Evolutionary conservation across 352 stramenopile species (phyloP), one percentile per base, ranked within the genome.

Genomic region (Phytopythium litorale): DNA sequence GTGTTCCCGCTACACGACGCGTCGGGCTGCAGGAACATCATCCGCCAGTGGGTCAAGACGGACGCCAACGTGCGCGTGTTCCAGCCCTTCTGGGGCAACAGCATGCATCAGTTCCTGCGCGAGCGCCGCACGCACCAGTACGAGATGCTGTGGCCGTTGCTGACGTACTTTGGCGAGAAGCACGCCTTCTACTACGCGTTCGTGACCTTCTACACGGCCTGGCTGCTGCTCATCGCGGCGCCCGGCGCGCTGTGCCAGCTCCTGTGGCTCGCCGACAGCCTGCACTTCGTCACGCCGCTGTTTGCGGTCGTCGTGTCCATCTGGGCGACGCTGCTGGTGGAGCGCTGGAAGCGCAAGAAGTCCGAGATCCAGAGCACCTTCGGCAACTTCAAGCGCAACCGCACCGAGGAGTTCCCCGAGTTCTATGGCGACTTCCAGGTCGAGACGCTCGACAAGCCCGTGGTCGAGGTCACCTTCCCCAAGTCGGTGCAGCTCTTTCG

Each of bases 261-360:
- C 25, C 64, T 87, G 0, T 80, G 67, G 71, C 68, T 79, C 1
- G 50, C 70, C 0, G 64, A 68, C 18, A 53, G 63, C 23, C 48
- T 73, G 1, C 65, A 46, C 28, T 88, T 73, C 55, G 58, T 81
- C 4, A 65, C 78, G 18, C 79, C 74, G 35, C 56, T 89, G 4
- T 88, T 90, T 43, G 78, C 78, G 0, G 70, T 97, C 40, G 73
- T 94, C 23, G 87, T 97, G 28, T 83, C 77, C 42, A 78, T 97
- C 55, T 96, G 88, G 89, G 84, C 83, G 5, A 92, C 91, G 46
- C 60, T 94, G 5, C 64, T 97, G 55, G 77, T 97, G 8, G 89
- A 97, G 71, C 82, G 80, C 18, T 97, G 90, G 90, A 97, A 97
- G 63, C 89, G 88, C 43, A 95, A 97, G 64, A 73, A 88, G 42